Conservation (phyloP, 2,329 filamentous ascomycete species). For the Raffaelea arxii region DNA sequence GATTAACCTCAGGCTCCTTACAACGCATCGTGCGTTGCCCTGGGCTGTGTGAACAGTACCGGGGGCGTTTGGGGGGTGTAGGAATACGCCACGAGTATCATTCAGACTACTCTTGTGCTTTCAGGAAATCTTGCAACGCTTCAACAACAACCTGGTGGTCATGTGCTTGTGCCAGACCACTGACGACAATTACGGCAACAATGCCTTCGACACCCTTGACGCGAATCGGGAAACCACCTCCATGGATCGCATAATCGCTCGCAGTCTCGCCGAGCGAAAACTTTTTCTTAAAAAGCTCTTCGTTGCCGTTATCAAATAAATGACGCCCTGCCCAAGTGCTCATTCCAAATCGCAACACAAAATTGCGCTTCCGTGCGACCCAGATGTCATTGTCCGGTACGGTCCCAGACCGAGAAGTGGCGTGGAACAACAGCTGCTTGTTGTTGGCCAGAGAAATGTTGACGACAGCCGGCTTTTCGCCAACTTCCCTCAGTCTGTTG, state of each 20-base stretch:
- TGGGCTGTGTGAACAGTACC: too few relatives aligned
- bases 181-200: constrained; percentile 66
- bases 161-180: constrained; percentile 65
- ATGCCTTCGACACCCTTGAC: constrained; percentile 67
- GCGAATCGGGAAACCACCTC: constrained; percentile 63
- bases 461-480: constrained; percentile 40
- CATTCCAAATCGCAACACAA: constrained; percentile 60
- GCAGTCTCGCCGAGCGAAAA: constrained; percentile 51
- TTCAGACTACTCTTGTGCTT: too few relatives aligned
- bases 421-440: constrained; percentile 59
- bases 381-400: constrained; percentile 63
- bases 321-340: constrained; percentile 51
- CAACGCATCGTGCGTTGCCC: too few relatives aligned
- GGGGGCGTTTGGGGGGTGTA: too few relatives aligned
- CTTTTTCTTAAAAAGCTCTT: constrained; percentile 54
- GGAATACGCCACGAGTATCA: too few relatives aligned
- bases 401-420: constrained; percentile 55
- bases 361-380: constrained; percentile 62
- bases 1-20: too few relatives aligned
- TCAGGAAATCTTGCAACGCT: neutral
- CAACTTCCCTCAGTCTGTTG: constrained; percentile 39
- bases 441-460: constrained; percentile 52
- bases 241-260: constrained; percentile 64
- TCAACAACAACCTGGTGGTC: constrained; percentile 71
- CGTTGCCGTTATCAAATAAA: constrained; percentile 45